These are phyloP conservation scores for Termitomyces bulborhizus DNA, from an alignment of 768 basidiomycete species.

Conservation along the genomic window DNA sequence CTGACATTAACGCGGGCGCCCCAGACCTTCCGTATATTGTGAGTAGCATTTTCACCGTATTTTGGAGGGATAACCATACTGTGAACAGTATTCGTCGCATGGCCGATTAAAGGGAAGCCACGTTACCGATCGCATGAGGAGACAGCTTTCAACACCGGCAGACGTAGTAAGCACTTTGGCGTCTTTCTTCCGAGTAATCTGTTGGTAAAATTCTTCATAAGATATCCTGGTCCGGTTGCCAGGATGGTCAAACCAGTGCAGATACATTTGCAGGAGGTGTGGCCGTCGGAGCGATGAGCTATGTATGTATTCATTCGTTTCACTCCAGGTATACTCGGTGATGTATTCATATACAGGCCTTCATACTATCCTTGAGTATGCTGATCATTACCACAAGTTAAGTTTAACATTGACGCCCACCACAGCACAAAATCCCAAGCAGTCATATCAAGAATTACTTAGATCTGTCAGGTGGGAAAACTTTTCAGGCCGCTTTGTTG, in stretches of 20 bases:
- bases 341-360: constrained; percentile 40
- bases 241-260: constrained; percentile 67
- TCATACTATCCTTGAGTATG: constrained; percentile 46
- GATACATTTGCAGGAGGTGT: constrained; percentile 60
- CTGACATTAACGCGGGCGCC: neutral
- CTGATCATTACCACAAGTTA: neutral
- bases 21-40: constrained; percentile 46
- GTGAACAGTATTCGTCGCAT: constrained; percentile 49
- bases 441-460: constrained; percentile 63
- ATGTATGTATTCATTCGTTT: constrained; percentile 37
- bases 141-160: constrained; percentile 52
- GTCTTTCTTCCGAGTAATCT: neutral
- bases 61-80: neutral
- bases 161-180: constrained; percentile 50
- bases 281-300: constrained; percentile 76
- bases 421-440: constrained; percentile 43
- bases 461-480: constrained; percentile 43
- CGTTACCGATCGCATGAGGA: constrained; percentile 24
- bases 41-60: constrained; percentile 7
- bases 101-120: constrained; percentile 45
- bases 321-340: neutral
- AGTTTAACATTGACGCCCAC: neutral
- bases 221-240: constrained; percentile 71
- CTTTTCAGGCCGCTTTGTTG: neutral
- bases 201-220: constrained; percentile 15